Percentiles rank a stretch among this genome's conserved stretches.
These are phyloP conservation scores for Phylloporus rhodoxanthus DNA, from an alignment of 768 basidiomycete species.

Conservation along the genomic window DNA sequence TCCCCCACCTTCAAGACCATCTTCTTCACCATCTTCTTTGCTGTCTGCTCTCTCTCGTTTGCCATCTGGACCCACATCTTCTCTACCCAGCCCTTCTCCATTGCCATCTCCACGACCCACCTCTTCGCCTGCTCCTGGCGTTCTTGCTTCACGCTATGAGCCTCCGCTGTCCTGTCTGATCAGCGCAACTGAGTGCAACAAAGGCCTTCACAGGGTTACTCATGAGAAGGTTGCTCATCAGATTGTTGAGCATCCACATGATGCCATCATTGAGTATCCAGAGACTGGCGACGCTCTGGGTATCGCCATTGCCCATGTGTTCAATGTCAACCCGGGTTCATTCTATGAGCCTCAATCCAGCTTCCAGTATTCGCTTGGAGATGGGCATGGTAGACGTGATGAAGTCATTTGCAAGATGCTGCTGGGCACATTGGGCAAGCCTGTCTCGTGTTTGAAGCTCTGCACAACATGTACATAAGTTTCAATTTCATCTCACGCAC, in stretches of 20 bases:
- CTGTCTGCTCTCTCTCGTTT: not conserved
- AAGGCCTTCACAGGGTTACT: not conserved
- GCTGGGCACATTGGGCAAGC: not conserved
- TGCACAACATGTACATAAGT: not conserved
- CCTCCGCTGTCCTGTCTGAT: not conserved
- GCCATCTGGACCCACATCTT: not conserved
- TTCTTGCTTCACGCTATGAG: not conserved
- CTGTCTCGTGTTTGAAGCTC: not conserved
- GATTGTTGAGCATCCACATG: not conserved
- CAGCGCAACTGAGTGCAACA: not conserved
- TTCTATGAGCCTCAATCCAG: not conserved
- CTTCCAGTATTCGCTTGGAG: slow-evolving; percentile 4
- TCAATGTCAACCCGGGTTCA: not conserved
- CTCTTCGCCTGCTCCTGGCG: not conserved
- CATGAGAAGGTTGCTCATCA: not conserved
- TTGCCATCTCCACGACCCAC: not conserved
- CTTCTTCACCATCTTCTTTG: not conserved
- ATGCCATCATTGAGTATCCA: not conserved
- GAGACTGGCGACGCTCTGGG: slow-evolving; percentile 2
- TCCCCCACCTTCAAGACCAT: too few relatives aligned
- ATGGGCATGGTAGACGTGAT: not conserved
- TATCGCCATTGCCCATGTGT: not conserved
- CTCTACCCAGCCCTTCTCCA: not conserved
- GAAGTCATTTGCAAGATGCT: not conserved
- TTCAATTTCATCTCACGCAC: not conserved